Evolutionary conservation across 164 flowering plant genomes (phyloP), one percentile per base, ranked within the genome.

Genomic region (Vitis riparia): DNA sequence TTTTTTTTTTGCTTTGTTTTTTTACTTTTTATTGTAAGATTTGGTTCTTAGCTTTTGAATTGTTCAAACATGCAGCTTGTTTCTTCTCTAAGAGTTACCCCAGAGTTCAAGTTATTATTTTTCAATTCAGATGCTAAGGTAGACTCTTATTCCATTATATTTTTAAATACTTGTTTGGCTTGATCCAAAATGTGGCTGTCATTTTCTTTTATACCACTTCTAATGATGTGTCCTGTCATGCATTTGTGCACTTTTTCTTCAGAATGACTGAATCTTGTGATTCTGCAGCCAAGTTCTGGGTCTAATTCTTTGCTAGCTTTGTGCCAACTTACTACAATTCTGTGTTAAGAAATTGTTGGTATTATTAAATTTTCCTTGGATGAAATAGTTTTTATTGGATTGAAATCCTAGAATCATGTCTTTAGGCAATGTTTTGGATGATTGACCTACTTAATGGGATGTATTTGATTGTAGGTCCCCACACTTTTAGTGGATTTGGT

Each of bases 81-180:
- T 71, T 91, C 98, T 68, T 78, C 92, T 55, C 81, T 92, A 37
- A 82, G 77, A 77, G 80, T 92, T 61, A 59, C 68, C 55, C 99
- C 99, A 52, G 91, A 87, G 72, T 88, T 77, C 74, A 76, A 76
- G 65, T 71, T 94, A 82, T 30, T 94, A 65, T 87, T 75, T 74
- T 85, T 83, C 72, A 79, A 74, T 75, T 88, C 86, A 57, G 80
- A 85, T 50, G 86, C 91, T 29, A 92, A 90, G 97, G 94, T 91
- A 86, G 56, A 55, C 32, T 68, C 60, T 32, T 23, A 48, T 68
- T 11, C 16, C 11, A 13, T 47, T 17, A 17, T 27, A 55, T 56
- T 37, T n/a, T 37, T 37, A 37, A 5, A 3, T 59, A 5, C 47
- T 68, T 58, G 37, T 58, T 47, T 59, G 27, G 37, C 17, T 30